Evolutionary conservation across 768 basidiomycete species (phyloP).

Genomic region (Boletellus ananas): DNA sequence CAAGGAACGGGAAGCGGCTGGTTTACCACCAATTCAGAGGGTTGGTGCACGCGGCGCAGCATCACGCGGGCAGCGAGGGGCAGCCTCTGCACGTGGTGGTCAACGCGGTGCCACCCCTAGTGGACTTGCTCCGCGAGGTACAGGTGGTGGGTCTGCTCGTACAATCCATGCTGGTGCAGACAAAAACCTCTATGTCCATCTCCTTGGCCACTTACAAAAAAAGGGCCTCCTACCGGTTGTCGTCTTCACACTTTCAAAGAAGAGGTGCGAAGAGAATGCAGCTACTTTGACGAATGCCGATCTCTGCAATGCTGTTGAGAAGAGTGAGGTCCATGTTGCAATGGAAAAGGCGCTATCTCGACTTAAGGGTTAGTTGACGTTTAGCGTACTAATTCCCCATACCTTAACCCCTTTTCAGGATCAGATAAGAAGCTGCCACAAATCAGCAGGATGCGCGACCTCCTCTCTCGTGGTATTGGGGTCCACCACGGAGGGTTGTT

Average conservation of each 20-base stretch:
- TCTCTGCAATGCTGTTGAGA: conserved; percentile 84
- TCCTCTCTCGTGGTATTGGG: conserved; percentile 90
- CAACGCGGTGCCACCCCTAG: conserved; percentile 47
- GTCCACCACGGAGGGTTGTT: conserved; percentile 96
- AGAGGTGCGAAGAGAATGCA: conserved; percentile 95
- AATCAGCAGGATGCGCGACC: conserved; percentile 83
- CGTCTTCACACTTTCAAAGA: conserved; percentile 96
- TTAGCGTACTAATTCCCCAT: background rate
- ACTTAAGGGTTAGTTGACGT: conserved; percentile 65
- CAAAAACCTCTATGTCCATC: conserved; percentile 91
- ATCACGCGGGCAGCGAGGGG: conserved; percentile 45
- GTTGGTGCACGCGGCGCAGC: conserved; percentile 77
- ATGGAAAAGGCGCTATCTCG: conserved; percentile 89
- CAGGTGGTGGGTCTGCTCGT: conserved; percentile 48
- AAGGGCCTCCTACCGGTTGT: conserved; percentile 87
- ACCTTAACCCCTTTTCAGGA: conserved; percentile 42
- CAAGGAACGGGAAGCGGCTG: conserved; percentile 95
- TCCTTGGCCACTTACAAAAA: conserved; percentile 84
- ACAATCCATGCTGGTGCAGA: conserved; percentile 69
- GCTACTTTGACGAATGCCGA: conserved; percentile 83
- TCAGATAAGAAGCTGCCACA: conserved; percentile 92
- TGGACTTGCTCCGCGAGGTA: conserved; percentile 34
- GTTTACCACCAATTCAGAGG: conserved; percentile 79
- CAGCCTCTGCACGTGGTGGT: conserved; percentile 47
- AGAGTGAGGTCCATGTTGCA: conserved; percentile 94